Evolutionary conservation across 2,329 filamentous ascomycete genomes (phyloP).

Genomic region (Onygenales sp.): DNA sequence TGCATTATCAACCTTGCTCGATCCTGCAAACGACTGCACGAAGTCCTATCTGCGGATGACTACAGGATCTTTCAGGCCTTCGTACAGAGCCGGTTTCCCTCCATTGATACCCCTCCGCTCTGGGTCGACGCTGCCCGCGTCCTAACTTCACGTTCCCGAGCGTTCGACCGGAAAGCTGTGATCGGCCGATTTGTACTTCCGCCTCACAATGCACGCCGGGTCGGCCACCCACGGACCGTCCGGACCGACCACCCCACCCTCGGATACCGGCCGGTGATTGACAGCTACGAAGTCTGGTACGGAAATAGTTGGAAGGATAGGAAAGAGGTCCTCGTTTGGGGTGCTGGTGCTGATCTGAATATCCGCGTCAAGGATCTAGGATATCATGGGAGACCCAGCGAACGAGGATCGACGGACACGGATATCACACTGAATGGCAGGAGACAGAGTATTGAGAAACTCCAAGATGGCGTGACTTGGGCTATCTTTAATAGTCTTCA

Average conservation of each 20-base stretch:
- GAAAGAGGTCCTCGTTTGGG: conserved; percentile 50
- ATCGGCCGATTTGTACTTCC: conserved; percentile 44
- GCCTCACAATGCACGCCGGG: conserved; percentile 30
- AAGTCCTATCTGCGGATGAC: conserved; percentile 37
- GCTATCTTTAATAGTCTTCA: conserved; percentile 43
- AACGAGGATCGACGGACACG: not conserved
- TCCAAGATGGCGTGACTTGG: conserved; percentile 33
- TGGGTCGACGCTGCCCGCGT: conserved; percentile 45
- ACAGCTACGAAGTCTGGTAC: conserved; percentile 47
- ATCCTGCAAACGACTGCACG: conserved; percentile 37
- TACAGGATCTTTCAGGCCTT: conserved; percentile 41
- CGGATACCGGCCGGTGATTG: conserved; percentile 50
- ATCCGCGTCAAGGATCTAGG: conserved; percentile 40
- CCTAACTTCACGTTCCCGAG: conserved; percentile 47
- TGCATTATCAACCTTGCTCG: conserved; percentile 35
- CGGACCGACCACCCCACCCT: conserved; percentile 41
- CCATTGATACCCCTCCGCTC: conserved; percentile 30
- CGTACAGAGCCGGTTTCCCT: conserved; percentile 39
- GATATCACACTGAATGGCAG: not conserved
- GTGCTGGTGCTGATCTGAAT: conserved; percentile 49
- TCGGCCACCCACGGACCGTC: conserved; percentile 25
- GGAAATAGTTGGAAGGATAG: conserved; percentile 37
- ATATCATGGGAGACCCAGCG: conserved; percentile 8
- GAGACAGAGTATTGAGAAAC: conserved; percentile 12
- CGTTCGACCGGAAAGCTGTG: conserved; percentile 48